Conservation (phyloP, 2,329 filamentous ascomycete genomes). For the Ophiostoma sp. region DNA sequence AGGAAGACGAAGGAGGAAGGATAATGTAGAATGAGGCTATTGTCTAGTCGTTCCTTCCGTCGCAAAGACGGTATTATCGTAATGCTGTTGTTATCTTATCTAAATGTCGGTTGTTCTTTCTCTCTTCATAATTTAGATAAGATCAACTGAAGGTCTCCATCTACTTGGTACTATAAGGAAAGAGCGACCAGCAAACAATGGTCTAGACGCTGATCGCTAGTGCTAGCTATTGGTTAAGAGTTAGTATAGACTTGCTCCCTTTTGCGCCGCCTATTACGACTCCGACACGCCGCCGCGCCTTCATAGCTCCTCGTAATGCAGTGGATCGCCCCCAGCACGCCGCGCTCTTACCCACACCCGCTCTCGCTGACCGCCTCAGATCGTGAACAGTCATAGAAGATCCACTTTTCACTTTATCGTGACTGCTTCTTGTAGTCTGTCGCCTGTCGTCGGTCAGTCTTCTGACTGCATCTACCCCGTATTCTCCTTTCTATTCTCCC, state of each 20-base stretch:
- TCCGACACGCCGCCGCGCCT: neutral
- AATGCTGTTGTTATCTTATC: neutral
- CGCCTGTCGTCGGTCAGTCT: neutral
- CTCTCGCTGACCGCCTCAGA: constrained; percentile 21
- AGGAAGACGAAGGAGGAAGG: neutral
- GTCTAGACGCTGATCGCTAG: neutral
- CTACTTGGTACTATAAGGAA: neutral
- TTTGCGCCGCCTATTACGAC: neutral
- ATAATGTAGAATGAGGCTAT: neutral
- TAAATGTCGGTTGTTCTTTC: neutral
- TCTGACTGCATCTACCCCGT: neutral
- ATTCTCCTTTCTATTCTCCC: neutral
- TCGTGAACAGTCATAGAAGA: constrained; percentile 14
- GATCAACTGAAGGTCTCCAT: neutral
- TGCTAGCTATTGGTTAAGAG: neutral
- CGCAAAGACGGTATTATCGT: neutral
- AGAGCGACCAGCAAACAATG: constrained; percentile 6
- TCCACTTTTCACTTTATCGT: neutral
- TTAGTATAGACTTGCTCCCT: too few species aligned
- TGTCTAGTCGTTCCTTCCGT: neutral
- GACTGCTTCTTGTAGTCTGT: neutral
- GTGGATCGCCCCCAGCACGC: constrained; percentile 3
- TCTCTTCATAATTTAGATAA: neutral
- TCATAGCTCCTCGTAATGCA: neutral
- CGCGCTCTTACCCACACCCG: constrained; percentile 9